Percentiles rank a stretch among this genome's conserved stretches.
Conservation (phyloP, 441 rosid species). For the Syzygium malaccense region DNA sequence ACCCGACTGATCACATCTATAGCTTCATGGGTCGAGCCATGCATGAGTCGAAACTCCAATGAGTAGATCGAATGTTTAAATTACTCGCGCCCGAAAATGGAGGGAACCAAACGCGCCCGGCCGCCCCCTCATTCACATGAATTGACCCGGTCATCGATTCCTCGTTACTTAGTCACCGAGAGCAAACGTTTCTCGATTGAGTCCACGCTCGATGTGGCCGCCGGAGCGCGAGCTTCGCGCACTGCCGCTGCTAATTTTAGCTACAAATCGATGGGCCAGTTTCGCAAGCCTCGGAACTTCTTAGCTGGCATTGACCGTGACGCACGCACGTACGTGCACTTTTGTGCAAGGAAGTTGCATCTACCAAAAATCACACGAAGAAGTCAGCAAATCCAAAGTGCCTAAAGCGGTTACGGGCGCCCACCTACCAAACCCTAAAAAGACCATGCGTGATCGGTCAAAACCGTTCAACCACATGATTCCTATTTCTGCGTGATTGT, state of each 20-base stretch:
- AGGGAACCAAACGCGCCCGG: background rate
- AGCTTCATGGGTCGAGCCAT: fast-evolving
- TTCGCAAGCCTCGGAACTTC: background rate
- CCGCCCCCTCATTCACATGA: background rate
- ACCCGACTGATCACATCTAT: background rate
- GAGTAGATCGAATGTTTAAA: background rate
- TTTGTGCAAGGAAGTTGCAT: background rate
- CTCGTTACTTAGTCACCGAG: background rate
- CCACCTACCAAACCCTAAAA: background rate
- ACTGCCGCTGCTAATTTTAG: background rate
- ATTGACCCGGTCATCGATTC: background rate
- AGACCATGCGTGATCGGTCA: background rate
- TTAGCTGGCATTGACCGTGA: background rate
- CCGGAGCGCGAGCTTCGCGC: background rate
- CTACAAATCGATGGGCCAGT: background rate
- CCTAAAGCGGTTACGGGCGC: background rate
- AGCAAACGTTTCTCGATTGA: background rate
- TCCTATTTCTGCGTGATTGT: background rate
- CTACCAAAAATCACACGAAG: background rate
- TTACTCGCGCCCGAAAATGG: background rate
- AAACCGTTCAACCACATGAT: background rate
- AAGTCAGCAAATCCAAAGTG: background rate
- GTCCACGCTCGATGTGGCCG: background rate
- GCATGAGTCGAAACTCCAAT: background rate
- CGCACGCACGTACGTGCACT: background rate